Evolutionary conservation across 306 rosid genomes (phyloP), one percentile per base, ranked within the genome.

Genomic region (Betula pendula): DNA sequence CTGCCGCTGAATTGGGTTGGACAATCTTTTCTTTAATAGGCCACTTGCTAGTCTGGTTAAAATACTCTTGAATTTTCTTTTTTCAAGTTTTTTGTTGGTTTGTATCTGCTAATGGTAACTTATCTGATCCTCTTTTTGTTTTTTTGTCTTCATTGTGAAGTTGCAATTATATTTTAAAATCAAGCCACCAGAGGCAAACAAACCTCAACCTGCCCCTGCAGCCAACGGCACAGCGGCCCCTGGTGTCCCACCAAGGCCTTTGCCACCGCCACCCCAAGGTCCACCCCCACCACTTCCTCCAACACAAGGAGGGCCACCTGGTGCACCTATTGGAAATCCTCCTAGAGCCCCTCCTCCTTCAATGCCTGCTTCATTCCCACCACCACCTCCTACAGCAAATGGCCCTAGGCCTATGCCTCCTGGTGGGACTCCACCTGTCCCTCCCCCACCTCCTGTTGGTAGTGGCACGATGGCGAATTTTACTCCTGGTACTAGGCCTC

Each of bases 261-360:
- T 87, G 87, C 92, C 94, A 8, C 97, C 96, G n/a, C 94, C 96
- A 38, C 88, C 94, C 24, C 92, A 88, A 86, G 94, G 84, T 75
- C 97, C 91, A 19, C 93, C 92, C 16, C 97, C 96, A 3, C 97
- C 96, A 3, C 96, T 92, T 5, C 91, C 90, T 6, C 95, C 97
- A 6, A 90, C 88, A 24, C 94, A 92, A 59, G 94, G 97, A 72
- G 73, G 80, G 25, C 89, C 91, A 24, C 89, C 92, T 2, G 86
- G 96, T 68, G 90, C 83, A 68, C 90, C 89, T 24, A 74, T 82
- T 48, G 92, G 90, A 80, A 91, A 89, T 78, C 92, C 95, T 84
- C 88, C 97, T 55, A 85, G 93, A 72, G 90, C 89, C 12, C 93
- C 96, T 55, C 96, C 93, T 31, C 89, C n/a, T n/a, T n/a, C 92